phyloP scores from a whole-genome alignment of 306 rosid genomes.

The Arachis stenosperma region DNA sequence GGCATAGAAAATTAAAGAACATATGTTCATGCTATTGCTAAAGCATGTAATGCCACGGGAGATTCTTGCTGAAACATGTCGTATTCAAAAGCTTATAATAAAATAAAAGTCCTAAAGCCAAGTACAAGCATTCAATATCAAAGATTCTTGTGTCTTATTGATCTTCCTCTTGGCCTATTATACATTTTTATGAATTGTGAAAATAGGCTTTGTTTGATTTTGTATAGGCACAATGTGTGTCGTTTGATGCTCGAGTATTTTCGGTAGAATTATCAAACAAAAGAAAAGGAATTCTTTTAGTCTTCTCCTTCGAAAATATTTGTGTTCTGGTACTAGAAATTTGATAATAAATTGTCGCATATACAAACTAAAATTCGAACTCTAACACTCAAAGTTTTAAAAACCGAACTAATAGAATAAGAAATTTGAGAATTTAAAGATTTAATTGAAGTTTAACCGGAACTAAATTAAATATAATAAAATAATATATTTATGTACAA shows the following conservation, averaged over 20 bases:
- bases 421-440: too few relatives aligned
- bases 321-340: too few relatives aligned
- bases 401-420: too few relatives aligned
- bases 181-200: constrained; percentile 22
- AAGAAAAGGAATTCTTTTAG: constrained; percentile 8
- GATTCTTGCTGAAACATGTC: constrained; percentile 44
- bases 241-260: constrained; percentile 23
- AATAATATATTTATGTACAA: too few relatives aligned
- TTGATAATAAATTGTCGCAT: too few relatives aligned
- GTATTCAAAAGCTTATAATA: constrained; percentile 15
- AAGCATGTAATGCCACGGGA: constrained; percentile 32
- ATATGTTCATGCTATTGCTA: constrained; percentile 38
- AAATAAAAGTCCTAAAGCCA: constrained; percentile 6
- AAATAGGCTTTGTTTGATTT: constrained; percentile 37
- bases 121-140: constrained; percentile 38
- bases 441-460: too few relatives aligned
- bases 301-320: too few relatives aligned
- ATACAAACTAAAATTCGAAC: too few relatives aligned
- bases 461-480: too few relatives aligned
- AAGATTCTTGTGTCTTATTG: constrained; percentile 42
- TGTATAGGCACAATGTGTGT: constrained; percentile 7
- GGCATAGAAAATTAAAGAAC: neutral
- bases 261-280: constrained; percentile 34
- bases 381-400: too few relatives aligned
- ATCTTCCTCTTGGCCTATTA: constrained; percentile 18